Evolutionary conservation across 129 eudicot species (phyloP).

Genomic region (Centella asiatica): DNA sequence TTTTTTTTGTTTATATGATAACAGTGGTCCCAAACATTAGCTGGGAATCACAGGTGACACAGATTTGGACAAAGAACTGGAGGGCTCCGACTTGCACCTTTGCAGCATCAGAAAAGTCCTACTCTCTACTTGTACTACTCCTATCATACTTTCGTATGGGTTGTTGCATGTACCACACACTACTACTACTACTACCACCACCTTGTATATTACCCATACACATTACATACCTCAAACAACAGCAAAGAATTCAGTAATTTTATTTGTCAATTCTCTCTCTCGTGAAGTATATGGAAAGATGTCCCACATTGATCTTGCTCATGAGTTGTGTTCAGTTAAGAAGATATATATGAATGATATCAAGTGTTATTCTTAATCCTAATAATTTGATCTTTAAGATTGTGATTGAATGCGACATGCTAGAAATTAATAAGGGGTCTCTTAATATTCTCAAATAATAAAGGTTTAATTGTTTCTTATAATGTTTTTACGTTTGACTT

Average conservation of each 20-base stretch:
- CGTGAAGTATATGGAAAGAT: too few relatives aligned
- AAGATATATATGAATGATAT: too few relatives aligned
- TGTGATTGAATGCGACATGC: too few relatives aligned
- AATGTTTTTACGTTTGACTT: too few relatives aligned
- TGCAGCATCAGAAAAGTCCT: slow-evolving; percentile 7
- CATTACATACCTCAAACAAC: neutral
- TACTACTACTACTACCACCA: neutral
- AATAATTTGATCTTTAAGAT: too few relatives aligned
- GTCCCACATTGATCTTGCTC: too few relatives aligned
- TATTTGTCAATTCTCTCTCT: too few relatives aligned
- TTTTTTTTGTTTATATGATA: slow-evolving; percentile 7
- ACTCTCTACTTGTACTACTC: neutral
- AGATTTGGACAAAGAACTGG: slow-evolving; percentile 33
- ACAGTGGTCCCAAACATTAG: slow-evolving; percentile 46
- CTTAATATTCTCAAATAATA: too few relatives aligned
- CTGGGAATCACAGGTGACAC: slow-evolving; percentile 33
- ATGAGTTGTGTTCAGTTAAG: too few relatives aligned
- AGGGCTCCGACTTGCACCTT: slow-evolving; percentile 9
- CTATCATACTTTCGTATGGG: slow-evolving; percentile 1
- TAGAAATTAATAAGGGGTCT: too few relatives aligned
- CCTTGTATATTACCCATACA: neutral
- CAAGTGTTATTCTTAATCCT: too few relatives aligned
- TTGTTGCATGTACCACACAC: slow-evolving; percentile 7
- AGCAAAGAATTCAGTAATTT: neutral
- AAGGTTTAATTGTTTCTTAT: too few relatives aligned